phyloP scores from a whole-genome alignment of 768 basidiomycete genomes.

The Favolaschia claudopus region DNA sequence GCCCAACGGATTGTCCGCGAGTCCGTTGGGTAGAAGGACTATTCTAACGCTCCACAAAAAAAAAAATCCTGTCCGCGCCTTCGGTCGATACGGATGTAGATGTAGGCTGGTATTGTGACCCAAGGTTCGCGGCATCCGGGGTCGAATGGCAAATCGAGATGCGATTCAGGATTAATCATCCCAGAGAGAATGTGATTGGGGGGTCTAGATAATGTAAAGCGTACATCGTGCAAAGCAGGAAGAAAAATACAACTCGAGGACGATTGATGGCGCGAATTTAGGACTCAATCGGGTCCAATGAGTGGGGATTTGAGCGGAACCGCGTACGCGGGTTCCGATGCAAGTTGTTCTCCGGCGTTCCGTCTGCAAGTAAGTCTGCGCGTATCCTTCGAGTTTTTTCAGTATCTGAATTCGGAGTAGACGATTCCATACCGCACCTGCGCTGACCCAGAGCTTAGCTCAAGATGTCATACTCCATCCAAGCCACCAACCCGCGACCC shows the following conservation, averaged over 20 bases:
- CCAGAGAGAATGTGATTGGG: too few species aligned
- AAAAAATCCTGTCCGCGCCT: too few species aligned
- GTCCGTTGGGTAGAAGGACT: too few species aligned
- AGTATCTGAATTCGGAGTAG: not conserved
- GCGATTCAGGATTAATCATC: too few species aligned
- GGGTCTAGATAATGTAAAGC: conserved; percentile 5
- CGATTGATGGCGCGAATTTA: not conserved
- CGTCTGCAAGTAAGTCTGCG: not conserved
- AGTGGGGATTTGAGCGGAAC: not conserved
- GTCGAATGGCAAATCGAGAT: too few species aligned
- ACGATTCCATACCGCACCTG: not conserved
- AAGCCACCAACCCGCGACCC: conserved; percentile 31
- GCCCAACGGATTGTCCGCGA: too few species aligned
- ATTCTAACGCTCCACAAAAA: too few species aligned
- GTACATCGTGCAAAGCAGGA: too few species aligned
- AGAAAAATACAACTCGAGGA: conserved; percentile 4
- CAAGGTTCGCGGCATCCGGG: too few species aligned
- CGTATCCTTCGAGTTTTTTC: not conserved
- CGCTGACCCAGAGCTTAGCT: not conserved
- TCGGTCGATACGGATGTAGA: too few species aligned
- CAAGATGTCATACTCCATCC: conserved; percentile 9
- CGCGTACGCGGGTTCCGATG: not conserved
- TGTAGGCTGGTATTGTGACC: too few species aligned
- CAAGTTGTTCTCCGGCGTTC: not conserved
- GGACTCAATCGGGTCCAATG: not conserved